Evolutionary conservation across 352 stramenopile species (phyloP).

Genomic region (Phytophthora fragariaefolia): DNA sequence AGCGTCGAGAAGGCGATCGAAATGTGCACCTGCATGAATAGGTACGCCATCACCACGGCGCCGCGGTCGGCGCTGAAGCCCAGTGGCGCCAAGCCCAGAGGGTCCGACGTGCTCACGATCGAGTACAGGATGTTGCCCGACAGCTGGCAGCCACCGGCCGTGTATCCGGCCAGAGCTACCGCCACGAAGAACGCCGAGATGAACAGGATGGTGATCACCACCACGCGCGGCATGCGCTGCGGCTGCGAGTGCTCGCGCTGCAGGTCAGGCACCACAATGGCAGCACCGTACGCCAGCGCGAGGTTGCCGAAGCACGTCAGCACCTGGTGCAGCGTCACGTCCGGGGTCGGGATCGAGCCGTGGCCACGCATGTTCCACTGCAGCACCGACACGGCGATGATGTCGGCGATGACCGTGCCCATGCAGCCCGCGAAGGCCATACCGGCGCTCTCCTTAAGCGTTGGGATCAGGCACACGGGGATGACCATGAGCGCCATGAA

Average conservation of each 20-base stretch:
- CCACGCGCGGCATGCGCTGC: conserved; percentile 52
- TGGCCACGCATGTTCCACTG: conserved; percentile 46
- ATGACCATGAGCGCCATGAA: conserved; percentile 49
- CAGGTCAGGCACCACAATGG: conserved; percentile 59
- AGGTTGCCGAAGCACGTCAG: conserved; percentile 59
- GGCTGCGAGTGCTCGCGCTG: conserved; percentile 61
- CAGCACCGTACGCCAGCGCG: conserved; percentile 59
- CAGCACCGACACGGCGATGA: conserved; percentile 47
- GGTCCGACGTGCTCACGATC: conserved; percentile 35
- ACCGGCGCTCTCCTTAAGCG: conserved; percentile 53
- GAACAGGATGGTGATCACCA: conserved; percentile 45
- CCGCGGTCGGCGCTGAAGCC: conserved; percentile 49
- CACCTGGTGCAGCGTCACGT: conserved; percentile 50
- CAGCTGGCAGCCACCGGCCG: conserved; percentile 51
- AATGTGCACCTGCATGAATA: conserved; percentile 49
- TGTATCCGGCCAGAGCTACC: conserved; percentile 42
- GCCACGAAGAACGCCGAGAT: conserved; percentile 49
- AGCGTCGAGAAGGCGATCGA: conserved; percentile 50
- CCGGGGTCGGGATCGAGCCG: conserved; percentile 32
- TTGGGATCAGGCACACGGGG: conserved; percentile 48
- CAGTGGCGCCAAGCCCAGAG: conserved; percentile 33
- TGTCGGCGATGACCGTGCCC: conserved; percentile 57
- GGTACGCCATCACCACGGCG: conserved; percentile 46
- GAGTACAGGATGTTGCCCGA: conserved; percentile 63
- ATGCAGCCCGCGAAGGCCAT: conserved; percentile 46